These are phyloP conservation scores for Phytopythium chamaehyphon DNA, from an alignment of 352 stramenopile species.

Conservation along the genomic window DNA sequence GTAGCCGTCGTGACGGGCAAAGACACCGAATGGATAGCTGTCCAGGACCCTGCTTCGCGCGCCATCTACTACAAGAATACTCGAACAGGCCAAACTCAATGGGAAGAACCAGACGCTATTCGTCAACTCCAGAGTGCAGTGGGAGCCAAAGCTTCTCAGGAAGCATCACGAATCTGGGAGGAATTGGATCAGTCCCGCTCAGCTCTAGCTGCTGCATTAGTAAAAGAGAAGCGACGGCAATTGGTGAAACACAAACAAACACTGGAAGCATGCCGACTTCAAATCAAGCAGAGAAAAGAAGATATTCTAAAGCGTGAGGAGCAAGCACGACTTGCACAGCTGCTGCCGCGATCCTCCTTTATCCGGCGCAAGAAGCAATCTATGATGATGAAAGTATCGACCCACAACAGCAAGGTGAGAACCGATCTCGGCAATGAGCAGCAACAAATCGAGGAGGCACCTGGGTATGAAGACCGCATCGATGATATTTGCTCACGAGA, in stretches of 20 bases:
- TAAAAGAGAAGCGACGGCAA: slow-evolving; percentile 39
- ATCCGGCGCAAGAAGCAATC: slow-evolving; percentile 63
- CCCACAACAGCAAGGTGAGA: slow-evolving; percentile 18
- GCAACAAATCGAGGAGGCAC: slow-evolving; percentile 5
- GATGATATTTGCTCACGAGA: slow-evolving; percentile 56
- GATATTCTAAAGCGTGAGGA: slow-evolving; percentile 56
- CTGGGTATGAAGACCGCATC: slow-evolving; percentile 18
- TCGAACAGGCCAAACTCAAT: slow-evolving; percentile 58
- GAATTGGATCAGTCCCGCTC: slow-evolving; percentile 41
- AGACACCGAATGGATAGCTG: slow-evolving; percentile 54
- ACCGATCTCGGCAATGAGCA: slow-evolving; percentile 23
- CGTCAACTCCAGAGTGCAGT: slow-evolving; percentile 47
- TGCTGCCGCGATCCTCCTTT: slow-evolving; percentile 63
- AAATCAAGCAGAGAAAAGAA: slow-evolving; percentile 42
- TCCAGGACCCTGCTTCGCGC: slow-evolving; percentile 47
- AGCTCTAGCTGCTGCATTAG: slow-evolving; percentile 33
- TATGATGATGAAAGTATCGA: slow-evolving; percentile 55
- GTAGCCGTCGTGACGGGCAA: slow-evolving; percentile 60
- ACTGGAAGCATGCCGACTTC: slow-evolving; percentile 26
- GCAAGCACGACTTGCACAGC: slow-evolving; percentile 45
- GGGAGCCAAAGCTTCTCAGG: slow-evolving; percentile 43
- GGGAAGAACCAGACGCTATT: slow-evolving; percentile 62
- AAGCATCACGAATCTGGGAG: slow-evolving; percentile 53
- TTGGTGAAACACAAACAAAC: slow-evolving; percentile 25
- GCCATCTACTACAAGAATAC: slow-evolving; percentile 78